phyloP scores from a whole-genome alignment of 2,329 filamentous ascomycete genomes.

The Exophiala aquamarina region DNA sequence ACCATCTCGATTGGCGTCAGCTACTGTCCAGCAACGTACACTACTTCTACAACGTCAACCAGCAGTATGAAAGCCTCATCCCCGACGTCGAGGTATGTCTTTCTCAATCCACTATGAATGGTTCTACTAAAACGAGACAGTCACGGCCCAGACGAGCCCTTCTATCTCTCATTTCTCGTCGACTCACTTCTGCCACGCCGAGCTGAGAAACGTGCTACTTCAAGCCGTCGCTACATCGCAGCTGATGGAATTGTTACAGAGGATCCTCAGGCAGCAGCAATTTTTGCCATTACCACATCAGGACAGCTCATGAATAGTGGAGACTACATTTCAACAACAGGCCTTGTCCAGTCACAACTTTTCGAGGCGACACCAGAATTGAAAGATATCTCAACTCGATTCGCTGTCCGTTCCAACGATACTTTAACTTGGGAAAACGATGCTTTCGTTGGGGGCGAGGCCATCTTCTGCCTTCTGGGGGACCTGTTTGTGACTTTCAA shows the following conservation, averaged over 20 bases:
- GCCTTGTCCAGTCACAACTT: constrained; percentile 10
- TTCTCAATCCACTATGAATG: neutral
- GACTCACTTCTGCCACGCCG: constrained; percentile 1
- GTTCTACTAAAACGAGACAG: constrained; percentile 1
- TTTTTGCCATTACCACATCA: constrained; percentile 11
- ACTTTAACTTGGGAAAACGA: constrained; percentile 20
- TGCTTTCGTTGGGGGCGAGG: constrained; percentile 16
- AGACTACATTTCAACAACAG: constrained; percentile 18
- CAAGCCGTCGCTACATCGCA: constrained; percentile 6
- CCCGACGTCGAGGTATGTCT: constrained; percentile 14
- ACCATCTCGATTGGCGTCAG: constrained; percentile 17
- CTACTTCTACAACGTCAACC: constrained; percentile 7
- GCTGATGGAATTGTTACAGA: constrained; percentile 16
- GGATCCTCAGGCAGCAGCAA: constrained; percentile 12
- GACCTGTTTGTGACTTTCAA: constrained; percentile 15
- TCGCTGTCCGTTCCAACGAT: constrained; percentile 11
- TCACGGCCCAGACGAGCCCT: constrained; percentile 1
- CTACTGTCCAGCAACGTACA: constrained; percentile 19
- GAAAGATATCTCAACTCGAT: constrained; percentile 16
- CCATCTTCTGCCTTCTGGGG: constrained; percentile 20
- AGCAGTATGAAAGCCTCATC: constrained; percentile 7
- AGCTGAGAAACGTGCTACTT: neutral
- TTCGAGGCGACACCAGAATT: constrained; percentile 14
- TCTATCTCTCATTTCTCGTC: constrained; percentile 11
- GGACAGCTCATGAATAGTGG: constrained; percentile 18